phyloP scores from a whole-genome alignment of 495 filamentous ascomycete species.

The Aspergillus nanangensis region DNA sequence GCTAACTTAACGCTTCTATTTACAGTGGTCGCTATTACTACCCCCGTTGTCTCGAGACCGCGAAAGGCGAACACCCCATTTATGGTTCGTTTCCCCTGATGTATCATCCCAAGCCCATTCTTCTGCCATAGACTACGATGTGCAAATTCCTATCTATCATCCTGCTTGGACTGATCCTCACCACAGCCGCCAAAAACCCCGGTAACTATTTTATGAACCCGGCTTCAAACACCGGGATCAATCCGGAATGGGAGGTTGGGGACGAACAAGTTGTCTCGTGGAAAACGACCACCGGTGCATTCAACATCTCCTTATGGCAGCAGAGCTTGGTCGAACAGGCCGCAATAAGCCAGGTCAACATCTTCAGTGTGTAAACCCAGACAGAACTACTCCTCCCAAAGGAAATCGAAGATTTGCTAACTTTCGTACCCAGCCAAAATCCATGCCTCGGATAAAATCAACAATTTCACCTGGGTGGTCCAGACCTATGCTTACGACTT shows the following conservation, averaged over 20 bases:
- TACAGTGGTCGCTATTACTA: too few species aligned
- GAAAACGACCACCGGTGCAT: constrained; percentile 4
- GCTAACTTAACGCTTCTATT: too few species aligned
- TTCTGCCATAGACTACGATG: background rate
- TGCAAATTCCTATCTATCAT: background rate
- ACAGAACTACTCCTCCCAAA: background rate
- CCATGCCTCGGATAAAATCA: constrained; percentile 1
- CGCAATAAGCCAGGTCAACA: constrained; percentile 5
- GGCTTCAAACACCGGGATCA: constrained; percentile 5
- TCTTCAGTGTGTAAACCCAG: constrained; percentile 3
- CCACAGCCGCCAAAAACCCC: background rate
- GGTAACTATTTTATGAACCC: constrained; percentile 9
- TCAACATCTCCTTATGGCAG: constrained; percentile 12
- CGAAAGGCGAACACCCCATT: too few species aligned
- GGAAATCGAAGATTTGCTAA: background rate
- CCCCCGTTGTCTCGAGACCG: too few species aligned
- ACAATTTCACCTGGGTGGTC: constrained; percentile 27
- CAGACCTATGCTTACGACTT: constrained; percentile 23
- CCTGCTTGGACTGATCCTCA: background rate
- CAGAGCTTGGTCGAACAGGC: constrained; percentile 1
- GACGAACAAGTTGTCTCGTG: constrained; percentile 8
- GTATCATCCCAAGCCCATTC: too few species aligned
- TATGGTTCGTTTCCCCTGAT: too few species aligned
- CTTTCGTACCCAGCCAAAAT: constrained; percentile 5
- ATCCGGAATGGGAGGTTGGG: constrained; percentile 7